Base-by-base conservation (phyloP, 441 rosid genomes). In the Adansonia rubrostipa region DNA sequence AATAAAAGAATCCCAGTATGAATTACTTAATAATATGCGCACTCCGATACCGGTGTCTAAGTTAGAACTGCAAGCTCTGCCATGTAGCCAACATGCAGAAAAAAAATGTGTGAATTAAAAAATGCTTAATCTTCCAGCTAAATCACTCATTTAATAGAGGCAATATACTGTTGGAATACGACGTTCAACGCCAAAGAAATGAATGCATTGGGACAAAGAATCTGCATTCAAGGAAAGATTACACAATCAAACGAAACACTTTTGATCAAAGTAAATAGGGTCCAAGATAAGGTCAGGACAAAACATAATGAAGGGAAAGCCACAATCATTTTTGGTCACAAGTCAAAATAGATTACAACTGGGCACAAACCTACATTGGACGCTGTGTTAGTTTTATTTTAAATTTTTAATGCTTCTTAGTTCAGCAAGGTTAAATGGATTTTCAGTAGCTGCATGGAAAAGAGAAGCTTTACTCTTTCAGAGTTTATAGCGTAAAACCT, bases 251-350 rank as follows among this genome's bases (percentile, higher is more conserved):
- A 54, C 44, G 51, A 42, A 50, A 24, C 44, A 51, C 60, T 70
- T 70, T 45, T 60, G 42, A 74, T 57, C 36, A 40, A 74, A 47
- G 54, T 58, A 53, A 60, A 78, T 9, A 19, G 20, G 40, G 15
- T 42, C 7, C 51, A 42, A 28, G 71, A 84, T 82, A 75, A 76
- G 76, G 67, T 78, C 47, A 17, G 68, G 64, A 75, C 79, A 62
- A 60, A 47, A 73, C 19, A 22, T 61, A 20, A 72, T 68, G 76
- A 42, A 61, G 67, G 19, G 79, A 79, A 84, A 69, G 47, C 75
- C 61, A 76, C 79, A 42, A 28, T 54, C 77, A 3, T 58, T 9
- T 75, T 56, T 72, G 48, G 36, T 73, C 73, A 68, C 40, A 5
- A 24, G 14, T 74, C 54, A 40, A 28, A 24, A 9, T 76, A 33